Evolutionary conservation across 2,329 filamentous ascomycete species (phyloP).

Genomic region (Cytospora leucostoma): DNA sequence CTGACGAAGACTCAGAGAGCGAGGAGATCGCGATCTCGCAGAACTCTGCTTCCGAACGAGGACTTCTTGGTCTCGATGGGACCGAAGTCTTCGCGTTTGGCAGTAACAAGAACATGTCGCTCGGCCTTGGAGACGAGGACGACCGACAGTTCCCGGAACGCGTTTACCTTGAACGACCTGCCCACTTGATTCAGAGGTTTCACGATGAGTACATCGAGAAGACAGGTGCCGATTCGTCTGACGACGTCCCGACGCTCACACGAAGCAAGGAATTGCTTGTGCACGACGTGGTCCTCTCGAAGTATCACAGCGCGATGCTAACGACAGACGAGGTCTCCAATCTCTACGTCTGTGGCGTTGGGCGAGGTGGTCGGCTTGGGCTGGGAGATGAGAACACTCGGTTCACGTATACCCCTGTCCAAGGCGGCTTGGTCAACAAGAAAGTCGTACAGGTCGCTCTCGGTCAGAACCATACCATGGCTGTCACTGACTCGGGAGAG

Average conservation of each 20-base stretch:
- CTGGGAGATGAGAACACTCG: constrained; percentile 87
- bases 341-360: constrained; percentile 89
- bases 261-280: constrained; percentile 72
- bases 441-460: constrained; percentile 77
- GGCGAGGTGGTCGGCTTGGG: constrained; percentile 84
- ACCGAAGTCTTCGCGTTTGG: constrained; percentile 94
- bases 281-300: constrained; percentile 83
- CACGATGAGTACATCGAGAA: constrained; percentile 66
- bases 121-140: constrained; percentile 94
- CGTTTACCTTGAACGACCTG: constrained; percentile 73
- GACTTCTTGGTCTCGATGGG: constrained; percentile 46
- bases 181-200: constrained; percentile 73
- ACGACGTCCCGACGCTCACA: constrained; percentile 71
- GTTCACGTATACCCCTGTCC: constrained; percentile 82
- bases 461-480: constrained; percentile 89
- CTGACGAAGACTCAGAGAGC: constrained; percentile 57
- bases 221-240: constrained; percentile 38
- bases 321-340: constrained; percentile 88
- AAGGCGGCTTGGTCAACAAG: constrained; percentile 73
- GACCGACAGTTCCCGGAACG: constrained; percentile 93
- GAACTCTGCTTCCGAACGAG: constrained; percentile 18
- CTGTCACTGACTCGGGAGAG: constrained; percentile 81
- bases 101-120: constrained; percentile 91
- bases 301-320: constrained; percentile 85
- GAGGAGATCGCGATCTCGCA: constrained; percentile 45